Evolutionary conservation across 345 rosid species (phyloP).

Genomic region (Syzygium aromaticum): DNA sequence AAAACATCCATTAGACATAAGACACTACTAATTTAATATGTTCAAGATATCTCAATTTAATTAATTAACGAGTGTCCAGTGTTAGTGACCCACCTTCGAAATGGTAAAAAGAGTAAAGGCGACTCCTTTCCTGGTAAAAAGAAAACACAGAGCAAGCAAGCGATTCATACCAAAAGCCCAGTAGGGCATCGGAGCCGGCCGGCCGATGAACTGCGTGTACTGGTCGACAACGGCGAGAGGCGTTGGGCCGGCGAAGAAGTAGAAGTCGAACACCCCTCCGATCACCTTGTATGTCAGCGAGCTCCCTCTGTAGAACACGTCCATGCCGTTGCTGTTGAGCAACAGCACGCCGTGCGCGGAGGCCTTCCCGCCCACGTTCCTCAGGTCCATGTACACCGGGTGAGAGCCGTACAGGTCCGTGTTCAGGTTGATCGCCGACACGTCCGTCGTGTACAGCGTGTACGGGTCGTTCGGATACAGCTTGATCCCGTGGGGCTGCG

Average conservation of each 20-base stretch:
- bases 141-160: background rate
- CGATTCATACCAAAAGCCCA: constrained; percentile 76
- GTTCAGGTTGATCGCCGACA: constrained; percentile 77
- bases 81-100: background rate
- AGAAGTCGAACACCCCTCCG: constrained; percentile 91
- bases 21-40: background rate
- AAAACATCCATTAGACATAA: background rate
- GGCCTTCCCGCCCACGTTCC: constrained; percentile 59
- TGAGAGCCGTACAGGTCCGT: constrained; percentile 90
- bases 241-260: constrained; percentile 76
- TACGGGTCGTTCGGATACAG: constrained; percentile 88
- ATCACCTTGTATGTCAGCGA: constrained; percentile 86
- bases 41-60: background rate
- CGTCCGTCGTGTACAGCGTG: constrained; percentile 79
- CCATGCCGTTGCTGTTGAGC: constrained; percentile 96
- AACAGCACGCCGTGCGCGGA: constrained; percentile 72
- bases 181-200: constrained; percentile 99
- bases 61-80: background rate
- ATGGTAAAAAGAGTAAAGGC: background rate
- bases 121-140: background rate
- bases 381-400: constrained; percentile 93
- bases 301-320: constrained; percentile 71
- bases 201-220: constrained; percentile 69
- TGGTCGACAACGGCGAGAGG: constrained; percentile 82
- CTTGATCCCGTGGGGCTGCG: constrained; percentile 92